phyloP scores from a whole-genome alignment of 306 rosid species.

The Pyrus betulifolia region DNA sequence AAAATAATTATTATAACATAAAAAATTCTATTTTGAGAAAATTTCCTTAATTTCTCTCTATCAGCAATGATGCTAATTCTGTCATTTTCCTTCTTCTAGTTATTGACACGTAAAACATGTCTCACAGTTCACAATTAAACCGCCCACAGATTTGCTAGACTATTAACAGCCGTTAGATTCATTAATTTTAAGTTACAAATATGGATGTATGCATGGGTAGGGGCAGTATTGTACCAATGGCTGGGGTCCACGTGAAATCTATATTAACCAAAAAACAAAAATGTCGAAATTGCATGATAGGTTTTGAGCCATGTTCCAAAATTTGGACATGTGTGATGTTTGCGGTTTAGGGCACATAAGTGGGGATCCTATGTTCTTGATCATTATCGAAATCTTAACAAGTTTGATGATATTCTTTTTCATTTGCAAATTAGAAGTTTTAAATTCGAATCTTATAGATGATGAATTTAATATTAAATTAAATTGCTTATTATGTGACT shows the following conservation, averaged over 20 bases:
- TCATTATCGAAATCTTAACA: no score
- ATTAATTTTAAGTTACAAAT: not conserved
- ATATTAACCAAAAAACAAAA: not conserved
- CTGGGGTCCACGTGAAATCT: not conserved
- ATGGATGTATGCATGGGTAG: not conserved
- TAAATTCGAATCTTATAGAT: no score
- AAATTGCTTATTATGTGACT: fast-evolving
- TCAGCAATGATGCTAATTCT: no score
- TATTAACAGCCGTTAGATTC: not conserved
- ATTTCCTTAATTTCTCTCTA: no score
- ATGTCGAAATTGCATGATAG: not conserved
- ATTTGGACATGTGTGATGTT: conserved; percentile 6
- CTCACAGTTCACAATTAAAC: not conserved
- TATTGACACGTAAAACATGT: no score
- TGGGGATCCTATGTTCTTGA: not conserved
- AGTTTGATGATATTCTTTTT: no score
- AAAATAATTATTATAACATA: no score
- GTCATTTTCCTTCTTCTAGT: no score
- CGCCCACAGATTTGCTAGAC: not conserved
- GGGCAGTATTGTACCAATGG: not conserved
- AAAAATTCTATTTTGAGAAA: no score
- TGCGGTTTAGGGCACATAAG: not conserved
- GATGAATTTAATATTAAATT: no score
- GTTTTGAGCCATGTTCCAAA: not conserved
- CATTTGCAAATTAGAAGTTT: no score